Evolutionary conservation across 2,329 filamentous ascomycete genomes (phyloP).

Genomic region (Ophiostoma sp.): DNA sequence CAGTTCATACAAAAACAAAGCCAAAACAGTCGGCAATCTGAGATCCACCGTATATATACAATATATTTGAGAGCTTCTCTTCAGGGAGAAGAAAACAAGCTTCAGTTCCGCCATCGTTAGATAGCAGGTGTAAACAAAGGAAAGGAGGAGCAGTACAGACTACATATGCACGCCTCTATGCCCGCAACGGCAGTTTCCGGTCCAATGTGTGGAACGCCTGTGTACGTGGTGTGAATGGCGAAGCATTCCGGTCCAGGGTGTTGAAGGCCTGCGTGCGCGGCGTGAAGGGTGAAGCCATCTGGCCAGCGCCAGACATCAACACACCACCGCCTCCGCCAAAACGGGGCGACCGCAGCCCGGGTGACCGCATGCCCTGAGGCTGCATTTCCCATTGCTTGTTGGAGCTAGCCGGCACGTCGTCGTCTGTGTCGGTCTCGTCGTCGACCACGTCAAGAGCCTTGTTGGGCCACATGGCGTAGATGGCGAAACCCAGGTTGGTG

Average conservation of each 20-base stretch:
- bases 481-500: conserved; percentile 57
- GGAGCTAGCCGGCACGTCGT: conserved; percentile 35
- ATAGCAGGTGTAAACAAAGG: background rate
- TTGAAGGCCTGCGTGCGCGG: conserved; percentile 43
- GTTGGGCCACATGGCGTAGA: conserved; percentile 61
- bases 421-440: conserved; percentile 44
- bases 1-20: background rate
- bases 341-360: background rate
- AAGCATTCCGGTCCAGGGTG: background rate
- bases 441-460: conserved; percentile 50
- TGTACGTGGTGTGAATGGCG: conserved; percentile 30
- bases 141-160: background rate
- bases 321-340: conserved; percentile 2
- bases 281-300: conserved; percentile 23
- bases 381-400: conserved; percentile 53
- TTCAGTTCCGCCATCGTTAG: background rate
- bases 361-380: conserved; percentile 24
- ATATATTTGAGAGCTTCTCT: background rate
- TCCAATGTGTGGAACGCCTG: conserved; percentile 63
- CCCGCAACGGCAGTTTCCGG: conserved; percentile 55
- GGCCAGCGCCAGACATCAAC: conserved; percentile 5
- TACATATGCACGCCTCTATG: conserved; percentile 17
- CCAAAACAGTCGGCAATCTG: background rate
- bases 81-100: too few relatives aligned
- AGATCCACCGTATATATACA: conserved; percentile 11